Evolutionary conservation across 345 rosid genomes (phyloP), one percentile per base, ranked within the genome.

Genomic region (Toxicodendron radicans): DNA sequence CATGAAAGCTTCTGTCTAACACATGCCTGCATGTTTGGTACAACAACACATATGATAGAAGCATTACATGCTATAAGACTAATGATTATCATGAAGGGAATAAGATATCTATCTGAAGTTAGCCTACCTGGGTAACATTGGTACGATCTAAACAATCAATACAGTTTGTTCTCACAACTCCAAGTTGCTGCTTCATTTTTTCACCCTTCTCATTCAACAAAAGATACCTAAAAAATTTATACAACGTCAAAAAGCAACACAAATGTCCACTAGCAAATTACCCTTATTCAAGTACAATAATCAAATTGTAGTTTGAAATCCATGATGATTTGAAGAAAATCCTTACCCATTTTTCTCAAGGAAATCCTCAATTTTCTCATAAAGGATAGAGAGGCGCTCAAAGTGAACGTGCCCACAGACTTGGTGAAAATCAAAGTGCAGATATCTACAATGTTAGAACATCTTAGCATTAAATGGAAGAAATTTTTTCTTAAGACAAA

Each of bases 141-240:
- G 98, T 95, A 75, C 98, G 96, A 79, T 95, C 99, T 75, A 95
- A 88, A 88, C 99, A 95, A 83, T 95, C 99, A 53, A 95, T 93
- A 82, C 99, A 95, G 78, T 95, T 95, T 73, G 98, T 86, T 87
- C 99, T 90, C 27, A 88, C 97, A 83, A 92, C 83, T 73, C 97
- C 99, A 78, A 79, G 84, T 84, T 95, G 99, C 85, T 93, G 97
- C 85, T 90, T 93, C 90, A 89, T 88, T 85, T 91, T 95, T 78
- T 95, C 99, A 77, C 92, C 89, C 84, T 92, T 95, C 69, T 93
- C 98, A 77, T 91, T 93, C 83, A 90, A 70, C 71, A 95, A 82
- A 82, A 93, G 87, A 76, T 92, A 95, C 85, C 99, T 95, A 83
- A 51, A 65, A 74, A 66, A 58, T 65, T 73, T 53, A 79, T 73